Base-by-base conservation (phyloP, 2,329 filamentous ascomycete genomes). In the Calonectria hawksworthii region DNA sequence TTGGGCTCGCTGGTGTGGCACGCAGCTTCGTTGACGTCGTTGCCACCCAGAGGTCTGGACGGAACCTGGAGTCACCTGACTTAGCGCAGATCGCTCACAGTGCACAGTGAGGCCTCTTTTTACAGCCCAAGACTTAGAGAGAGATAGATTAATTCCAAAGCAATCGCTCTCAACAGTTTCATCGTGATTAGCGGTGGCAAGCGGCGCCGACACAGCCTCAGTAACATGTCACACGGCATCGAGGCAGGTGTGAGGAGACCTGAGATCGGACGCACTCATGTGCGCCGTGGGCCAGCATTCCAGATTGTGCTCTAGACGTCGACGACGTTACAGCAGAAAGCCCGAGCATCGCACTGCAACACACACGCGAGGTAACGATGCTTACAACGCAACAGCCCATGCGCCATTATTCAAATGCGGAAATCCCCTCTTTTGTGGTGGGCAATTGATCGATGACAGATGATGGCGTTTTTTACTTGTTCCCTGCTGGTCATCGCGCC, bases 31-130 rank as follows among this genome's bases (percentile, higher is more conserved):
- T 67, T 61, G 64, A 68, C 52, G 64, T 51, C 41, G 38, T 72
- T 36, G 70, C 44, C n/a, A 47, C n/a, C n/a, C 14, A 4, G 23
- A 41, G 56, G 36, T 13, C 34, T n/a, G 14, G 34, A 26, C n/a
- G 28, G 11, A 13, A 18, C 56, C 14, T 23, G 34, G 7, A 41
- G 56, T 63, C 56, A 63, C 56, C n/a, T 63, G 56, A 63, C 36
- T 5, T 63, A n/a, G 23, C 36, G 14, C 56, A 30, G 56, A 63
- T 30, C 18, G 52, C 30, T 61, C 56, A 38, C 10, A 51, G 50
- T 56, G 41, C 56, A 38, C 10, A 51, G 50, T 56, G 41, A 75
- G 52, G 69, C 66, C 64, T 70, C 44, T 38, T 76, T 36, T 44
- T 54, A 23, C 65, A 26, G 44, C 30, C 41, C 44, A 66, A 28